A percentile compares a stretch with the other conserved stretches of the same genome.
phyloP scores from a whole-genome alignment of 139 green algal genomes.

The Micractinium sp. region DNA sequence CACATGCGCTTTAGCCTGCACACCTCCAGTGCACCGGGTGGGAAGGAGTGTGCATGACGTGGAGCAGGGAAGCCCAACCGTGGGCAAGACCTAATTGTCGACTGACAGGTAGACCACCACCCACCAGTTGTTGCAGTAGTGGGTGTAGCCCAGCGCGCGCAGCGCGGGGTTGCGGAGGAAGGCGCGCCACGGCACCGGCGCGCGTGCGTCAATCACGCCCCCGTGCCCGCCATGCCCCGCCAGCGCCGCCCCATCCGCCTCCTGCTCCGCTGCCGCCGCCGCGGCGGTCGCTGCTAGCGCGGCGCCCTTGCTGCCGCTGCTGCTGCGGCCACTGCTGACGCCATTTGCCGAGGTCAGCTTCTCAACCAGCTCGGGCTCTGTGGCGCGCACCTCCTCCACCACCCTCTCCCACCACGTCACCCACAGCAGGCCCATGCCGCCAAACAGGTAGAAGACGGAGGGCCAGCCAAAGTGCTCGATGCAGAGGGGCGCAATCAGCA shows the following conservation, averaged over 20 bases:
- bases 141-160: conserved; percentile 86
- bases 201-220: conserved; percentile 1
- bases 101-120: not conserved
- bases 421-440: conserved; percentile 84
- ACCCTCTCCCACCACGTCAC: conserved; percentile 78
- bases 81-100: too few relatives aligned
- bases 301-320: conserved; percentile 19
- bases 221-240: conserved; percentile 12
- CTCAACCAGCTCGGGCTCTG: conserved; percentile 55
- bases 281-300: too few relatives aligned
- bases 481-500: conserved; percentile 77
- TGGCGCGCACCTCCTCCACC: conserved; percentile 27
- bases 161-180: conserved; percentile 82
- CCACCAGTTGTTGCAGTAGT: conserved; percentile 98
- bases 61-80: too few relatives aligned
- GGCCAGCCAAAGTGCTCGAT: conserved; percentile 87
- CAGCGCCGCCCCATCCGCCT: not conserved
- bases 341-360: not conserved
- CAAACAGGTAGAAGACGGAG: conserved; percentile 90
- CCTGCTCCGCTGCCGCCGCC: not conserved
- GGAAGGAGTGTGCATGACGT: too few relatives aligned
- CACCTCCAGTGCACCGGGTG: too few relatives aligned
- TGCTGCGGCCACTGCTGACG: not conserved
- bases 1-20: too few relatives aligned
- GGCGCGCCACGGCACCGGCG: conserved; percentile 82